Conservation (phyloP, 2,329 filamentous ascomycete species). For the Stemphylium vesicarium region DNA sequence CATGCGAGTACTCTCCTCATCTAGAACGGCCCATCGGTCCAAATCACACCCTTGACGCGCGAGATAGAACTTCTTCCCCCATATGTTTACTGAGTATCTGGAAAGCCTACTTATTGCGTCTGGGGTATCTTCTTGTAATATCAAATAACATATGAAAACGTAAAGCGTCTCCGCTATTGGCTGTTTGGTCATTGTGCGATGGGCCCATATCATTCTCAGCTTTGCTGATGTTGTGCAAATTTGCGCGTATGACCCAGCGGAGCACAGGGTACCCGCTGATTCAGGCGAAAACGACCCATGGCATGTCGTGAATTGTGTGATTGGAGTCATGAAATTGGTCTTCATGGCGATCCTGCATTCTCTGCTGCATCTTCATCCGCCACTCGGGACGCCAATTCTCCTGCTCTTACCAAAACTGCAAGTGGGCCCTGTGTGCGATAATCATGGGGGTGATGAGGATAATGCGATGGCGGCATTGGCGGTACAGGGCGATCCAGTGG, state of each 20-base stretch:
- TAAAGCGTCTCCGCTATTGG: constrained; percentile 10
- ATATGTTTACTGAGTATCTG: constrained; percentile 8
- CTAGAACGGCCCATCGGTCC: constrained; percentile 1
- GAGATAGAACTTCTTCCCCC: constrained; percentile 3
- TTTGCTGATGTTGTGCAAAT: not conserved
- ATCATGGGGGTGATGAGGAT: constrained; percentile 32
- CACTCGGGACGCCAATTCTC: constrained; percentile 45
- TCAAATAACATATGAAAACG: constrained; percentile 16
- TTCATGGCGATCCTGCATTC: constrained; percentile 32
- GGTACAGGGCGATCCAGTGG: constrained; percentile 39
- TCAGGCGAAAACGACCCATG: not conserved
- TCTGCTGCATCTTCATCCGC: constrained; percentile 39
- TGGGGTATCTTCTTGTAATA: constrained; percentile 16
- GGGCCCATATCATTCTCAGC: not conserved
- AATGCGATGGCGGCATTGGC: constrained; percentile 17
- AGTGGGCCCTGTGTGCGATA: constrained; percentile 44
- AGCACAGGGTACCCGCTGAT: not conserved
- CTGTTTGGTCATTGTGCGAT: not conserved
- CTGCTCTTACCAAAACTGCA: constrained; percentile 47
- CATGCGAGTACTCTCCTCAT: constrained; percentile 1
- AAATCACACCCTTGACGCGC: constrained; percentile 2
- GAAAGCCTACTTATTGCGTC: constrained; percentile 7
- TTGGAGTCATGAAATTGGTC: not conserved
- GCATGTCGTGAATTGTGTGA: constrained; percentile 3
- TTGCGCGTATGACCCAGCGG: not conserved